These are phyloP conservation scores for Myxozyma geophila DNA, from an alignment of 805 yeast species.

Conservation along the genomic window DNA sequence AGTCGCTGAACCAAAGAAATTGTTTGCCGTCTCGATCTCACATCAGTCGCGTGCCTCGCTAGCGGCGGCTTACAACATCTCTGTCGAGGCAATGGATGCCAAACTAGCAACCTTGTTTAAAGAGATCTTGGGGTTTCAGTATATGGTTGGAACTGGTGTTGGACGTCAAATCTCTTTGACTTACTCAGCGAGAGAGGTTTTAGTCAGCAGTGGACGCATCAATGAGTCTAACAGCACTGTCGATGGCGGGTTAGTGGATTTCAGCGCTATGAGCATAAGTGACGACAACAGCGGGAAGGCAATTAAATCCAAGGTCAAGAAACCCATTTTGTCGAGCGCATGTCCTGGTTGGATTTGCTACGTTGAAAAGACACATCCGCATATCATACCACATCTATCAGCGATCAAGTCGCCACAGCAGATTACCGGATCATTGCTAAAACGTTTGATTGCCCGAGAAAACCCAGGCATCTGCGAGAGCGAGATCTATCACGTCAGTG, in stretches of 20 bases:
- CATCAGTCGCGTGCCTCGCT: conserved; percentile 87
- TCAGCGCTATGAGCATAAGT: conserved; percentile 7
- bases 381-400: conserved; percentile 70
- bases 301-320: conserved; percentile 1
- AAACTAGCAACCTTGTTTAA: conserved; percentile 62
- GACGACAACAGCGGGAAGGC: neutral
- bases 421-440: conserved; percentile 80
- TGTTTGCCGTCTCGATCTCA: conserved; percentile 75
- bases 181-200: conserved; percentile 51
- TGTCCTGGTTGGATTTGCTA: conserved; percentile 98
- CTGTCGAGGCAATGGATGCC: conserved; percentile 63
- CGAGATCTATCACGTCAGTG: conserved; percentile 73
- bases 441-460: conserved; percentile 53
- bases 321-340: conserved; percentile 68
- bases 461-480: conserved; percentile 41
- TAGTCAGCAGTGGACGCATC: conserved; percentile 11
- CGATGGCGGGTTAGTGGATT: neutral
- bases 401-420: conserved; percentile 90
- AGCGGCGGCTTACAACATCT: conserved; percentile 64
- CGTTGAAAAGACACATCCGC: conserved; percentile 94
- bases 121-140: conserved; percentile 65
- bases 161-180: conserved; percentile 72
- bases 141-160: conserved; percentile 81
- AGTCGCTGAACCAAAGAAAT: conserved; percentile 45
- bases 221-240: neutral